Evolutionary conservation across 2,329 filamentous ascomycete genomes (phyloP).

Genomic region (Stemphylium lycopersici): DNA sequence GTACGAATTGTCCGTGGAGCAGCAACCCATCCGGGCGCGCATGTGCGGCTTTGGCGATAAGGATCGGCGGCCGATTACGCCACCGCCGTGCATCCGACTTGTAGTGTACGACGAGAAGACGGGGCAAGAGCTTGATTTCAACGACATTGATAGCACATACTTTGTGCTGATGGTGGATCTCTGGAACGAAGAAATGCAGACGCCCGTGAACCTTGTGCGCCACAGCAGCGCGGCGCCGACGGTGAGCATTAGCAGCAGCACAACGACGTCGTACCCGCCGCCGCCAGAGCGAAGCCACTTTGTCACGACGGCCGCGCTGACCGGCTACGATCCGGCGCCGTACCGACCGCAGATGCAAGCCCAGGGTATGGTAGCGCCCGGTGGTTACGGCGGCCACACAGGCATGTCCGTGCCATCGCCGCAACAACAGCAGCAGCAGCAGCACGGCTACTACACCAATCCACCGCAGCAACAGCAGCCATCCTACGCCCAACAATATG

Average conservation of each 20-base stretch:
- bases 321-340: constrained; percentile 2
- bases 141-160: constrained; percentile 71
- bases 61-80: constrained; percentile 95
- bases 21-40: constrained; percentile 89
- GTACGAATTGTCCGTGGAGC: constrained; percentile 75
- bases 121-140: constrained; percentile 81
- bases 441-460: constrained; percentile 3
- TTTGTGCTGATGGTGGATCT: constrained; percentile 74
- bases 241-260: constrained; percentile 77
- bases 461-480: not conserved
- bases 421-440: too few species aligned
- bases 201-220: constrained; percentile 72
- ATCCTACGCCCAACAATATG: constrained; percentile 6
- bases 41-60: constrained; percentile 99
- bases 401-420: constrained; percentile 1
- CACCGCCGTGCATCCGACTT: constrained; percentile 87
- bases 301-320: constrained; percentile 44
- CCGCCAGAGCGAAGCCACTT: constrained; percentile 48
- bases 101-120: constrained; percentile 76
- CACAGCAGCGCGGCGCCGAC: constrained; percentile 68
- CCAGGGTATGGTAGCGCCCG: constrained; percentile 15
- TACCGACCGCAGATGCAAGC: constrained; percentile 40
- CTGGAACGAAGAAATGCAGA: constrained; percentile 65
- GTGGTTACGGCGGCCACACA: constrained; percentile 8
- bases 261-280: constrained; percentile 76